Base-by-base conservation (phyloP, 1,284 basidiomycete genomes). In the Termitomyces sp. region DNA sequence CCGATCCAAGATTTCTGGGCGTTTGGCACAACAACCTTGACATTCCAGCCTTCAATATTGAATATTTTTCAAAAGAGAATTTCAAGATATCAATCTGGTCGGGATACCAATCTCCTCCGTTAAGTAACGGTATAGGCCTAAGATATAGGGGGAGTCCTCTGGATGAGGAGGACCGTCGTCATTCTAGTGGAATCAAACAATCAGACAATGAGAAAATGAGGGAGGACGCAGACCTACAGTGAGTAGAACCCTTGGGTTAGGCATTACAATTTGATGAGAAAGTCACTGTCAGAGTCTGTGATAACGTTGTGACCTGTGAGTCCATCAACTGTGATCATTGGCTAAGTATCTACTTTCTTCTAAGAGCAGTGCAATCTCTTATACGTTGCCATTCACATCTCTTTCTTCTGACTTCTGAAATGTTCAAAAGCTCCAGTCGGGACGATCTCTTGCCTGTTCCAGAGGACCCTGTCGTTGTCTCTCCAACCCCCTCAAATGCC, bases 1-100 rank as follows among this genome's bases (percentile, higher is more conserved):
- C 88, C 89, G 43, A 92, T 91, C 94, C 94, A 97, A 38, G 88
- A 92, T 70, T 92, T 93, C 69, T 97, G 94, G 15, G 85, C 81
- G 61, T 86, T 87, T 1, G 94, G 94, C 15, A 96, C 74, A 55
- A 96, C 92, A 2, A 97, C 93, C 62, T 85, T 87, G 40, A 97
- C 90, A 61, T 92, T 80, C 89, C 90, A 94, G 4, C 87, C 89
- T 85, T 61, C 26, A 41, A 56, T 52, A 30, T 19, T 26, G 24
- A 5, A 36, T 43, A 41, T 46, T n/a, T 42, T 39, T 46, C 15
- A 54, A 41, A 42, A 55, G 43, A 41, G 5, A 41, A 31, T 17
- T 19, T n/a, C 31, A 24, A 17, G 44, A 36, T 19, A 45, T 40
- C 4, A 40, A 41, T 33, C 40, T 31, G 12, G 17, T 12, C 28